Base-by-base conservation (phyloP, 2,329 filamentous ascomycete genomes). In the Clarireedia sp. region DNA sequence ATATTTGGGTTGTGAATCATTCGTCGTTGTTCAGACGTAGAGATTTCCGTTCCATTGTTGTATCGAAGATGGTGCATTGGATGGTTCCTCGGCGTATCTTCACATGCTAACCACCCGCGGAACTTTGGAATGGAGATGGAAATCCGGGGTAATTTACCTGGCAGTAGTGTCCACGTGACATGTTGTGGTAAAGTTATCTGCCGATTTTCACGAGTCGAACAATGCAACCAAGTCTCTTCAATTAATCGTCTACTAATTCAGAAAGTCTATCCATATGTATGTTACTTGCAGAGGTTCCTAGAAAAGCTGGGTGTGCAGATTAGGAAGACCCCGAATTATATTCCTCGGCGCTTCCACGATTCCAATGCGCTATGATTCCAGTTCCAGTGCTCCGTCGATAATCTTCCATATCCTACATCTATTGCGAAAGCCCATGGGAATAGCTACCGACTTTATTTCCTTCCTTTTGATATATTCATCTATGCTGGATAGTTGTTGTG, bases 41-140 rank as follows among this genome's bases (percentile, higher is more conserved):
- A 17, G 7, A 2, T 9, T 41, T 41, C 17, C 21, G 7, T 47
- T 17, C 16, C 41, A 53, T 53, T 47, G 50, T 53, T 48, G 12
- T 29, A 21, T 17, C 50, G 41, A n/a, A 24, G 41, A 53, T 19
- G 29, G 49, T 21, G 19, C 33, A 19, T 12, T 40, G 29, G 45
- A 12, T 8, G 19, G 16, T 24, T 47, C 50, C 50, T 53, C 50
- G 50, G 50, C 41, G 41, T 44, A 53, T 53, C 50, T 53, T 53
- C 50, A 53, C 50, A 53, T 53, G 50, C 50, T 17, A 53, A 24
- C 41, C 50, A 17, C 26, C 37, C 47, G 29, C 29, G 29, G 29
- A 33, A 33, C 29, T 40, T 29, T 21, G 41, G 50, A 37, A 38
- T 33, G 50, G 50, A 37, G 50, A 48, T 14, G 9, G 10, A 33